phyloP scores from a whole-genome alignment of 257 asterid species.

The Eucommia ulmoides region DNA sequence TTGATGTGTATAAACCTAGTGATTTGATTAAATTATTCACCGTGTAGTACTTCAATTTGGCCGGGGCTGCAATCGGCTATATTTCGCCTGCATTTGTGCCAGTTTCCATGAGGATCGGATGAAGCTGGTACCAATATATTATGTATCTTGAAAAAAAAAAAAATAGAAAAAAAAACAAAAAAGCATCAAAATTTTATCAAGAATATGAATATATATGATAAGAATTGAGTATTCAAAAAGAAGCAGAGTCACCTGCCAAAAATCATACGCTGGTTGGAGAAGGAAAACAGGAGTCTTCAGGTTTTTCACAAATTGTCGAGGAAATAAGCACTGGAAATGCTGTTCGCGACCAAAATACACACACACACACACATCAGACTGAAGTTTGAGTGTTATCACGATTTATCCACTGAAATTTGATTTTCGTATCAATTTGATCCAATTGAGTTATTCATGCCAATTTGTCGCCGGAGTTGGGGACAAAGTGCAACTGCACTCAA shows the following conservation, averaged over 20 bases:
- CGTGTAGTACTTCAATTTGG: conserved; percentile 68
- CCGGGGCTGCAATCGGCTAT: conserved; percentile 49
- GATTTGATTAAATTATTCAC: too few relatives aligned
- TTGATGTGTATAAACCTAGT: too few relatives aligned
- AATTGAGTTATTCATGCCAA: too few relatives aligned
- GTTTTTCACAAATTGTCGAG: conserved; percentile 60
- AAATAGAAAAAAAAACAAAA: neutral
- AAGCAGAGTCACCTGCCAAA: conserved; percentile 66
- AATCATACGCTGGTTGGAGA: conserved; percentile 85
- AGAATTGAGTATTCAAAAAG: conserved; percentile 5
- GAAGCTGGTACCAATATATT: conserved; percentile 55
- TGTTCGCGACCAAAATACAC: too few relatives aligned
- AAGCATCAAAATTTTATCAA: neutral
- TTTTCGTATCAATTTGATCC: too few relatives aligned
- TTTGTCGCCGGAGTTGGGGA: too few relatives aligned
- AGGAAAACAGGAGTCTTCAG: conserved; percentile 81
- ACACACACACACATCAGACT: too few relatives aligned
- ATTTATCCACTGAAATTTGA: too few relatives aligned
- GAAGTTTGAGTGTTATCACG: too few relatives aligned
- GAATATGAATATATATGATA: neutral
- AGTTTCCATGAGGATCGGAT: conserved; percentile 51
- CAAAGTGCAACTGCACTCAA: too few relatives aligned
- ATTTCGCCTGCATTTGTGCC: conserved; percentile 68
- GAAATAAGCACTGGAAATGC: conserved; percentile 81
- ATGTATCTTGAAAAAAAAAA: conserved; percentile 41